Evolutionary conservation across 1,284 basidiomycete species (phyloP).

Genomic region (Fomitopsis schrenkii): DNA sequence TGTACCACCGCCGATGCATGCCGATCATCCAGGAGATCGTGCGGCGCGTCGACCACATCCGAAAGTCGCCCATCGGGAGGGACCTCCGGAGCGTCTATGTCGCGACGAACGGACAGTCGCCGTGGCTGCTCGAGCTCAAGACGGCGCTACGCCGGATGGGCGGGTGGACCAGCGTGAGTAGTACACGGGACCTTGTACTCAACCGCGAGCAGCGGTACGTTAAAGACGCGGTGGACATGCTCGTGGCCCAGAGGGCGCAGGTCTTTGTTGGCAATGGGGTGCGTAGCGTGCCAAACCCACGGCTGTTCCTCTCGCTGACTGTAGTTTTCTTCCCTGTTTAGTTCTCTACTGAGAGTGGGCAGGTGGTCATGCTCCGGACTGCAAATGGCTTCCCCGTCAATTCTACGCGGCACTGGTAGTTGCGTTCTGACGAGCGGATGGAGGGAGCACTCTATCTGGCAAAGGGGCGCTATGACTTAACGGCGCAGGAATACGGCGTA

Average conservation of each 20-base stretch:
- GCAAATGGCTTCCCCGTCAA: conserved; percentile 28
- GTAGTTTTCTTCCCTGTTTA: conserved; percentile 15
- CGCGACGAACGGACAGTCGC: conserved; percentile 31
- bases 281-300: conserved; percentile 12
- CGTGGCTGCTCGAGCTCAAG: conserved; percentile 27
- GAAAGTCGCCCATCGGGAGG: conserved; percentile 15
- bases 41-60: conserved; percentile 25
- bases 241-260: conserved; percentile 36
- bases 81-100: conserved; percentile 29
- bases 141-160: conserved; percentile 14
- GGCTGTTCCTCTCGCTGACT: not conserved
- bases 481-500: not conserved
- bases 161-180: conserved; percentile 22
- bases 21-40: conserved; percentile 36
- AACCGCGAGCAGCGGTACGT: conserved; percentile 35
- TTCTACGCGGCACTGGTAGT: conserved; percentile 23
- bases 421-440: not conserved
- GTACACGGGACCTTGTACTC: conserved; percentile 31
- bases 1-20: conserved; percentile 36
- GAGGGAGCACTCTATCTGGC: too few relatives aligned
- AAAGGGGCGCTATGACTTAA: not conserved
- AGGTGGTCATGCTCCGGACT: conserved; percentile 50
- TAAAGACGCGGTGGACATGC: conserved; percentile 40
- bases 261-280: conserved; percentile 45
- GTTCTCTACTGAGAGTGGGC: conserved; percentile 63